Conservation (phyloP, 345 rosid species). For the Brassica carinata region DNA sequence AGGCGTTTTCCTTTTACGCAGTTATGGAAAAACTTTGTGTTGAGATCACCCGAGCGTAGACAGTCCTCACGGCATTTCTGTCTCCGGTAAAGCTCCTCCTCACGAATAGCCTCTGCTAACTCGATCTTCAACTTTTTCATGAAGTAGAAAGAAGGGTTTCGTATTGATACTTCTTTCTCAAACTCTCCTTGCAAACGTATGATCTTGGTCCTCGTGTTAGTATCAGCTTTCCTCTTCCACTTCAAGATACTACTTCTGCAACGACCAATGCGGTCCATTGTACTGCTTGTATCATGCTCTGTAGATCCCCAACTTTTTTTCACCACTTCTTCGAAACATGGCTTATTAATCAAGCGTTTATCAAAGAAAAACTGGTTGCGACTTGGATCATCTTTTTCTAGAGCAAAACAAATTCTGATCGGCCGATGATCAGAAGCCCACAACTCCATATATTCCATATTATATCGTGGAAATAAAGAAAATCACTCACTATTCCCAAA, state of each 20-base stretch:
- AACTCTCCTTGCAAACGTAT: background rate
- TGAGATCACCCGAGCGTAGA: background rate
- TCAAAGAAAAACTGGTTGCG: background rate
- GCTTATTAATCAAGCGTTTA: no score
- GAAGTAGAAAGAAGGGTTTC: background rate
- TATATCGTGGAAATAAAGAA: background rate
- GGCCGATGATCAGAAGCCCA: background rate
- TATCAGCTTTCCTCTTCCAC: background rate
- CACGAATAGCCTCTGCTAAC: background rate
- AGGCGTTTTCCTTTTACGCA: background rate
- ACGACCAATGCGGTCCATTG: background rate
- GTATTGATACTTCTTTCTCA: background rate
- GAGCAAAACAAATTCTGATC: background rate
- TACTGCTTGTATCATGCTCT: background rate
- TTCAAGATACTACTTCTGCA: background rate
- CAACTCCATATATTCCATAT: background rate
- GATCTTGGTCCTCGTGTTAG: background rate
- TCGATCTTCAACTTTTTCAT: background rate
- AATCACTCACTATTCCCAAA: background rate
- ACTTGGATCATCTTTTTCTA: background rate
- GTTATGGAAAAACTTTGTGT: background rate
- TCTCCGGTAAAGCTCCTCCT: background rate
- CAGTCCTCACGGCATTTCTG: background rate
- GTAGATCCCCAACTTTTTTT: background rate
- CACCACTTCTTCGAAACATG: background rate